Percentiles rank a stretch among this genome's conserved stretches.
These are phyloP conservation scores for Ophiostoma sp. DNA, from an alignment of 2,329 filamentous ascomycete genomes.

Conservation along the genomic window DNA sequence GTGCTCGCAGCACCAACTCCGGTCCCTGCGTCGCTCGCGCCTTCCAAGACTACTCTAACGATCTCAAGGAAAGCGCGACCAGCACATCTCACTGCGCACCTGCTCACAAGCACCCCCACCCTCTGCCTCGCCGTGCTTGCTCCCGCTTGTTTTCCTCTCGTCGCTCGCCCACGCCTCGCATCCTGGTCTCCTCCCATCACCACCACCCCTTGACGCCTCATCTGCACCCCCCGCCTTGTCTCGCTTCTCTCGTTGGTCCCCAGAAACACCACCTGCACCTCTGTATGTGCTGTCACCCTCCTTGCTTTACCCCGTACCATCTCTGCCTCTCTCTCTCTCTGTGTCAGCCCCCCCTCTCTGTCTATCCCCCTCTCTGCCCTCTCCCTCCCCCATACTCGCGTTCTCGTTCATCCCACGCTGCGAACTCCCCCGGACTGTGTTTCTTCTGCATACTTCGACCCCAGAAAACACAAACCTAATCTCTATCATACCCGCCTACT, in stretches of 20 bases:
- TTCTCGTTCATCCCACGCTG: too few relatives aligned
- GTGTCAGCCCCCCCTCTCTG: not conserved
- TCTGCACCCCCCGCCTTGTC: constrained; percentile 4
- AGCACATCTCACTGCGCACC: not conserved
- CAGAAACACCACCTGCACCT: not conserved
- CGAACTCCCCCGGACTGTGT: too few relatives aligned
- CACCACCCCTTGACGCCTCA: not conserved
- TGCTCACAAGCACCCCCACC: not conserved
- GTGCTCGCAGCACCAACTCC: not conserved
- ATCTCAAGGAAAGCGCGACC: constrained; percentile 3
- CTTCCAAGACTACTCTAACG: not conserved
- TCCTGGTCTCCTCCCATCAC: not conserved
- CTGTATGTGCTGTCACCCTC: constrained; percentile 7
- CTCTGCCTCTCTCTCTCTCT: not conserved
- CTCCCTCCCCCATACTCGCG: too few relatives aligned
- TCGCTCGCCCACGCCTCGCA: not conserved
- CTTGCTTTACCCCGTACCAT: not conserved
- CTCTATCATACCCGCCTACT: too few relatives aligned
- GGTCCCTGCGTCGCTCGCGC: not conserved
- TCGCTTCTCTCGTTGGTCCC: not conserved
- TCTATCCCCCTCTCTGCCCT: too few relatives aligned
- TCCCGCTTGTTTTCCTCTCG: not conserved
- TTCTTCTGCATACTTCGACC: too few relatives aligned
- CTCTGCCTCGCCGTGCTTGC: too few relatives aligned
- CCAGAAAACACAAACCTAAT: too few relatives aligned